A percentile compares a stretch with the other conserved stretches of the same genome.
phyloP scores from a whole-genome alignment of 345 rosid species.

The Rubroshorea leprosula region DNA sequence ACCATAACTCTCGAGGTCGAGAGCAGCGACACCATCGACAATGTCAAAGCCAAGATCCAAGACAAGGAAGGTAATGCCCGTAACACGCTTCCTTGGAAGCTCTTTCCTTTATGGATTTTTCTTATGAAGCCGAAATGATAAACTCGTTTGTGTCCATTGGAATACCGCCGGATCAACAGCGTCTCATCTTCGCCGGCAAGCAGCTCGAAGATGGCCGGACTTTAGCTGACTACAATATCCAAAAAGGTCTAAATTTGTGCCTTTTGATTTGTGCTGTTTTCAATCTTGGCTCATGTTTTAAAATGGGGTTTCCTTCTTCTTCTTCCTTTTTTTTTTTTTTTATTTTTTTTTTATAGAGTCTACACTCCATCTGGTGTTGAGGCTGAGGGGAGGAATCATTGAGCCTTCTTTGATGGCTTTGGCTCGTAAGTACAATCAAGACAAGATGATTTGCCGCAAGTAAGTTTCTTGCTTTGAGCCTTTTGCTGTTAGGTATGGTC shows the following conservation, averaged over 20 bases:
- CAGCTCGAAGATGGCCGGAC: slow-evolving; percentile 95
- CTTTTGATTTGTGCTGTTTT: neutral
- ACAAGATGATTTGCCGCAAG: slow-evolving; percentile 93
- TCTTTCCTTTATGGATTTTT: neutral
- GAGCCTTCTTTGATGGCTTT: slow-evolving; percentile 93
- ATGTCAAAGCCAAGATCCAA: slow-evolving; percentile 94
- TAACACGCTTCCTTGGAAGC: neutral
- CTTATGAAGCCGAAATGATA: neutral
- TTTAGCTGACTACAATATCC: slow-evolving; percentile 85
- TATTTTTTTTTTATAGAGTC: slow-evolving; percentile 45
- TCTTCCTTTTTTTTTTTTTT: too few relatives aligned
- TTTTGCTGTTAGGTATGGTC: neutral
- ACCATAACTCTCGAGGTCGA: slow-evolving; percentile 95
- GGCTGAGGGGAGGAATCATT: slow-evolving; percentile 86
- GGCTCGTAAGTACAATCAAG: slow-evolving; percentile 87
- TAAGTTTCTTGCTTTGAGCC: slow-evolving; percentile 33
- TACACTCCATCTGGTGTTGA: slow-evolving; percentile 77
- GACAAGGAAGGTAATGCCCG: slow-evolving; percentile 64
- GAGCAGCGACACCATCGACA: slow-evolving; percentile 84
- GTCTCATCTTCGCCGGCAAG: slow-evolving; percentile 84
- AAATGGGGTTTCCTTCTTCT: too few relatives aligned
- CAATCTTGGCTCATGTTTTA: neutral
- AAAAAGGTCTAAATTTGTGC: slow-evolving; percentile 44
- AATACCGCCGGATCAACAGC: slow-evolving; percentile 90
- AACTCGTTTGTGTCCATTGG: slow-evolving; percentile 28